phyloP scores from a whole-genome alignment of 2,329 filamentous ascomycete species.

The Aaosphaeria pasadenensis region DNA sequence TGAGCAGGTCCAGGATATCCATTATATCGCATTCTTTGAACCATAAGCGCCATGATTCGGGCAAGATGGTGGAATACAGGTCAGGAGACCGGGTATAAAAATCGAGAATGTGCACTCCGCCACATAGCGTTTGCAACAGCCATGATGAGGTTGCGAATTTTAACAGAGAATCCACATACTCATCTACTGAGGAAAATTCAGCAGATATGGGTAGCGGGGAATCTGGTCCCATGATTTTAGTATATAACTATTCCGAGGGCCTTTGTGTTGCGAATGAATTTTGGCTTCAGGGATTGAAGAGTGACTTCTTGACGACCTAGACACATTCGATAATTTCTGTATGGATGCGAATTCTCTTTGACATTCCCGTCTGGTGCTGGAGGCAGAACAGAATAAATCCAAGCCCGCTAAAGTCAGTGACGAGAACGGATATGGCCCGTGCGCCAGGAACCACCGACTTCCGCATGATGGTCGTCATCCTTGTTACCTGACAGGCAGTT shows the following conservation, averaged over 20 bases:
- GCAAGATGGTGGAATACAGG: conserved; percentile 74
- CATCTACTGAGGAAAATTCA: conserved; percentile 67
- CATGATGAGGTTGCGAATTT: conserved; percentile 71
- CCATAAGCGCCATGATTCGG: conserved; percentile 77
- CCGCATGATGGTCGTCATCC: no score
- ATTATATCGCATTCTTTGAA: conserved; percentile 69
- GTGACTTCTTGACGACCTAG: no score
- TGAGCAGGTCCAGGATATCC: conserved; percentile 74
- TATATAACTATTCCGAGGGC: no score
- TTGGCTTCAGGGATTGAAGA: conserved; percentile 2
- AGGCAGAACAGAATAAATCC: no score
- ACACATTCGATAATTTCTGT: no score
- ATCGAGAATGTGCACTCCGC: conserved; percentile 94
- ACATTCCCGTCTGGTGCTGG: no score
- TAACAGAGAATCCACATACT: conserved; percentile 76
- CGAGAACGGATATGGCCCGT: no score
- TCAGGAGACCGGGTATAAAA: conserved; percentile 87
- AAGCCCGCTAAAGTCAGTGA: no score
- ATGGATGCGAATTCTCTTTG: no score
- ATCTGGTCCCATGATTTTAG: conserved; percentile 46
- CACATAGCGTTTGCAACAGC: conserved; percentile 84
- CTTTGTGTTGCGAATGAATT: background rate
- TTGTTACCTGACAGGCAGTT: no score
- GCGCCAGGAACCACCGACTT: no score
- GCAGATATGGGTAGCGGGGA: conserved; percentile 64